Conservation (phyloP, 202 grass and related monocot genomes). For the Zoysia matrella region DNA sequence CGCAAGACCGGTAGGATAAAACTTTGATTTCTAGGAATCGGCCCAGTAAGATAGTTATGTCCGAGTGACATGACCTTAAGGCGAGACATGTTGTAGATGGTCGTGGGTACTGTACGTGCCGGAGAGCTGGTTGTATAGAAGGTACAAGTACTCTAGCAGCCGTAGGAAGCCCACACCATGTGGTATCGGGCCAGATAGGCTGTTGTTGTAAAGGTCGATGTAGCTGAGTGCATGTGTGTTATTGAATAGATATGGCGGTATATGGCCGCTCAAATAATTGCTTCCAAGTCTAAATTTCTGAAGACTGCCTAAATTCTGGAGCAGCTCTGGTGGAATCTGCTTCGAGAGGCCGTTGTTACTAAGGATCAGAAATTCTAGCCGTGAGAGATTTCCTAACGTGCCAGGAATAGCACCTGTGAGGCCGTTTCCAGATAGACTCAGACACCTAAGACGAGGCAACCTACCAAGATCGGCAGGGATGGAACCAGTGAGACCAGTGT, state of each 20-base stretch:
- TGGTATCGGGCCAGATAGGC: constrained; percentile 52
- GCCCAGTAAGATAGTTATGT: constrained; percentile 44
- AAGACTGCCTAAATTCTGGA: constrained; percentile 37
- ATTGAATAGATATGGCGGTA: constrained; percentile 48
- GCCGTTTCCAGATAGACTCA: constrained; percentile 40
- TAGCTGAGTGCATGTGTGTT: constrained; percentile 26
- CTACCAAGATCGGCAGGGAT: constrained; percentile 26
- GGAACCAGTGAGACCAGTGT: constrained; percentile 23
- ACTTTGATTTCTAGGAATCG: constrained; percentile 39
- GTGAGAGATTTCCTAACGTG: constrained; percentile 48
- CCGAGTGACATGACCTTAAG: constrained; percentile 38
- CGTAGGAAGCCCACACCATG: constrained; percentile 31
- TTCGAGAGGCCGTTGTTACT: constrained; percentile 37
- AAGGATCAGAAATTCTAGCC: constrained; percentile 39
- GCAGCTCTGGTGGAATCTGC: constrained; percentile 34
- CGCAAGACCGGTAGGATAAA: background rate
- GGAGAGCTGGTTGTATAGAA: constrained; percentile 44
- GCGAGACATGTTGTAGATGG: constrained; percentile 42
- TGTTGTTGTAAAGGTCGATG: constrained; percentile 56
- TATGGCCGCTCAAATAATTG: constrained; percentile 44
- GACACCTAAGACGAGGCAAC: constrained; percentile 28
- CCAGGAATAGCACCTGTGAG: constrained; percentile 35
- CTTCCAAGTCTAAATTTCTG: constrained; percentile 39
- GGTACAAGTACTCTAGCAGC: constrained; percentile 42
- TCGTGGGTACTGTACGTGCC: constrained; percentile 45